Evolutionary conservation across 1,284 basidiomycete genomes (phyloP), one percentile per base, ranked within the genome.

Genomic region (Amylostereum areolatum): DNA sequence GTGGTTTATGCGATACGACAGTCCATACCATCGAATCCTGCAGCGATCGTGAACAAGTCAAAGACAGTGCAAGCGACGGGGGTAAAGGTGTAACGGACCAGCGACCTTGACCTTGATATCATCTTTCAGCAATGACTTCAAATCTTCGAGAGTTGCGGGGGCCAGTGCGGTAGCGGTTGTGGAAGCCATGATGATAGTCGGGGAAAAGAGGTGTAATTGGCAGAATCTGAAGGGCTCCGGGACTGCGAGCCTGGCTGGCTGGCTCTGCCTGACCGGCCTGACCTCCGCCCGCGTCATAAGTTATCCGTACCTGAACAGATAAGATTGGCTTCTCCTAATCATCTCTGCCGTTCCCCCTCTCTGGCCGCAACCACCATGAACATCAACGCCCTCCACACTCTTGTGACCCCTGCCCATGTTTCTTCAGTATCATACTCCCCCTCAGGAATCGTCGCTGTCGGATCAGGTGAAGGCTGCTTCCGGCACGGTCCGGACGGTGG

Each of bases 21-120:
- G 27, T 8, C 52, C 62, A 59, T 60, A 87, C 85, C 86, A 63
- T 88, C 85, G 50, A 89, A 73, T 5, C 84, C 82, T 88, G 46
- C 2, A 48, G 9, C 28, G 41, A 43, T 11, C 8, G 4, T 7
- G 30, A 32, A 41, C 35, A 25, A 4, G 6, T 33, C 25, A 11
- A 28, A 5, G 8, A 33, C 43, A 11, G 27, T 35, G 42, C 36
- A 28, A 25, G 10, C 24, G 5, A 3, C 47, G 40, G 27, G 40
- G 46, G 42, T n/a, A 29, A 24, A 10, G 10, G 35, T 18, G 37
- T 32, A 46, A 67, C 79, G 50, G 50, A 88, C 93, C 92, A 44
- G 92, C 94, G 30, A 97, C 89, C 70, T 97, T 97, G 62, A 97
- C 83, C 68, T 95, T 96, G 65, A 71, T 81, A 66, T 93, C 90